Evolutionary conservation across 345 rosid genomes (phyloP).

Genomic region (Chamaenerion angustifolium): DNA sequence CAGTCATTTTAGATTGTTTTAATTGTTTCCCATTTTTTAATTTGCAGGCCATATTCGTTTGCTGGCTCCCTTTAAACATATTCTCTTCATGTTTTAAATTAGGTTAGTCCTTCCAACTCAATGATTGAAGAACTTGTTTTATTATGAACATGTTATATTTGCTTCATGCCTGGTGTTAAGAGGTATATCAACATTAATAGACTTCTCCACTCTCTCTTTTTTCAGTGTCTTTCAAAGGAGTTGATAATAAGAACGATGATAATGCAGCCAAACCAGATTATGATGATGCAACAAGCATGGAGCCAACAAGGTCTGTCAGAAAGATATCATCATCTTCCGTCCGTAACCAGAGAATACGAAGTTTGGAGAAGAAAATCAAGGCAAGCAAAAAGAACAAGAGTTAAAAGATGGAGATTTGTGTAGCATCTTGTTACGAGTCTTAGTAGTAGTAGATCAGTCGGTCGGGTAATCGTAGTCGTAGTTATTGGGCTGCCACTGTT

Average conservation of each 20-base stretch:
- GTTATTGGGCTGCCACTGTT: no score
- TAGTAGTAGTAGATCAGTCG: no score
- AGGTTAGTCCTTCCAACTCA: conserved; percentile 15
- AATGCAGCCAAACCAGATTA: no score
- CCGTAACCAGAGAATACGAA: conserved; percentile 25
- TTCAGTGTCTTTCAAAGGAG: not conserved
- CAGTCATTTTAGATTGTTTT: not conserved
- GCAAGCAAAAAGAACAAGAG: conserved; percentile 17
- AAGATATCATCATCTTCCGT: conserved; percentile 23
- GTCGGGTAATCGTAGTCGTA: no score
- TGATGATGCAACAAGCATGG: conserved; percentile 6
- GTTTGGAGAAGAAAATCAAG: conserved; percentile 22
- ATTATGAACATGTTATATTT: no score
- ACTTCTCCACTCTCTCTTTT: not conserved
- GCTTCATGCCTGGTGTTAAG: conserved; percentile 20
- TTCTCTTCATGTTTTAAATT: conserved; percentile 28
- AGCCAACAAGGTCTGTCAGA: conserved; percentile 14
- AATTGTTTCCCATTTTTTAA: not conserved
- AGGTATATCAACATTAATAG: conserved; percentile 16
- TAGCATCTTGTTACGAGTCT: no score
- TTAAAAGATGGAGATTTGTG: not conserved
- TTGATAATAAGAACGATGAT: conserved; percentile 11
- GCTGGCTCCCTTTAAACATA: conserved; percentile 40
- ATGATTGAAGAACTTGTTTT: no score
- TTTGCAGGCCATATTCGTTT: conserved; percentile 30